Base-by-base conservation (phyloP, 73 alveolate genomes). In the Paramecium biaurelia region DNA sequence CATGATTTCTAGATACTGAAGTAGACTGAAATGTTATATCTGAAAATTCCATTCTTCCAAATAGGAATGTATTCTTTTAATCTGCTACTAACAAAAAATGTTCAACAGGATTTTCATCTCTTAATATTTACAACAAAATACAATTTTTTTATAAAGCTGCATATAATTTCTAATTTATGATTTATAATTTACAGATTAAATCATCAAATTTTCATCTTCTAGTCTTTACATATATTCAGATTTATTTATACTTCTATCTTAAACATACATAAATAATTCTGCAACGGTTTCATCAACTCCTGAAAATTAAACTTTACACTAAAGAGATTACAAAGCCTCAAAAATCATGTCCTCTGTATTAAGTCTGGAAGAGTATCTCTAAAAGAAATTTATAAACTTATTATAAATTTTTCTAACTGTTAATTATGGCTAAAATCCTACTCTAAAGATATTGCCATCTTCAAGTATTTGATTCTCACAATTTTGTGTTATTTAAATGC, bases 1-100 rank as follows among this genome's bases (percentile, higher is more conserved):
- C 84, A 63, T 63, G 84, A 26, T 63, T 63, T 63, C 84, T 63
- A 26, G 84, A 63, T 1, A 63, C 84, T 26, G 26, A 63, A 63
- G 45, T 63, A 0, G 84, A 63, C 4, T 63, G 21, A 24, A 63
- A 63, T 11, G 41, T 0, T 6, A 63, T 32, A 63, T 63, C 84
- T 30, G 84, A 63, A 9, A 63, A 63, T 4, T 63, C 84, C 84
- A 63, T 63, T 63, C 84, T 20, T 6, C 84, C 84, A 63, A 63
- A 63, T 26, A 3, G 15, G 28, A 63, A 63, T 63, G 43, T 26
- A 30, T 21, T 32, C 24, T 63, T 63, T 32, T 30, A 12, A 63
- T 63, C 84, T 23, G 84, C 84, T 30, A 63, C 84, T 1, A 63
- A 7, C 9, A 63, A 53, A 9, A 63, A 63, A 63, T 63, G 84